Conservation (phyloP, 106 monocot genomes). For the Allium fistulosum region DNA sequence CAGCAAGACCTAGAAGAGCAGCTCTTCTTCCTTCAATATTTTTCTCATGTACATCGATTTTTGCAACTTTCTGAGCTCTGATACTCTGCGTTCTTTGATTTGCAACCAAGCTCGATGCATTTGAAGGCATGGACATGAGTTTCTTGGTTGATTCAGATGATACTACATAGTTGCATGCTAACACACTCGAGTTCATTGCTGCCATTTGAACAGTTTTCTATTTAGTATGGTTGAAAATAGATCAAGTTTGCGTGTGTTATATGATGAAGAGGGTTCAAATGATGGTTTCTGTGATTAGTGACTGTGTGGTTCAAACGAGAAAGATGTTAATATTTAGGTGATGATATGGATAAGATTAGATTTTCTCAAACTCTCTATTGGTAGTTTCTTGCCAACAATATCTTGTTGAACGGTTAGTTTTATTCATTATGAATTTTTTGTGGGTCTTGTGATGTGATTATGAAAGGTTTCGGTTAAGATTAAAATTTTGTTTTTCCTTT, state of each 20-base stretch:
- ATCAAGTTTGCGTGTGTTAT: not conserved
- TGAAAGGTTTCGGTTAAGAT: too few species aligned
- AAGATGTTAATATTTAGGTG: not conserved
- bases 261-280: not conserved
- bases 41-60: slow-evolving; percentile 19
- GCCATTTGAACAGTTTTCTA: slow-evolving; percentile 35
- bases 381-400: not conserved
- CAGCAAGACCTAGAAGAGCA: slow-evolving; percentile 68
- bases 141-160: slow-evolving; percentile 30
- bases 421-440: not conserved
- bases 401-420: not conserved
- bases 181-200: slow-evolving; percentile 67
- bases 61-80: slow-evolving; percentile 40
- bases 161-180: slow-evolving; percentile 65
- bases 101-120: slow-evolving; percentile 7
- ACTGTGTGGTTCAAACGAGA: slow-evolving; percentile 7
- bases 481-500: too few species aligned
- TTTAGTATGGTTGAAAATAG: not conserved
- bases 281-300: not conserved
- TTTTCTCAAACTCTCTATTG: slow-evolving; percentile 6
- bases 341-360: slow-evolving; percentile 10
- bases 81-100: slow-evolving; percentile 24
- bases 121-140: slow-evolving; percentile 11
- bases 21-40: slow-evolving; percentile 54
- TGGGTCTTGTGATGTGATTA: not conserved